Evolutionary conservation across 2,329 filamentous ascomycete species (phyloP).

Genomic region (Ascocoryne sarcoides): DNA sequence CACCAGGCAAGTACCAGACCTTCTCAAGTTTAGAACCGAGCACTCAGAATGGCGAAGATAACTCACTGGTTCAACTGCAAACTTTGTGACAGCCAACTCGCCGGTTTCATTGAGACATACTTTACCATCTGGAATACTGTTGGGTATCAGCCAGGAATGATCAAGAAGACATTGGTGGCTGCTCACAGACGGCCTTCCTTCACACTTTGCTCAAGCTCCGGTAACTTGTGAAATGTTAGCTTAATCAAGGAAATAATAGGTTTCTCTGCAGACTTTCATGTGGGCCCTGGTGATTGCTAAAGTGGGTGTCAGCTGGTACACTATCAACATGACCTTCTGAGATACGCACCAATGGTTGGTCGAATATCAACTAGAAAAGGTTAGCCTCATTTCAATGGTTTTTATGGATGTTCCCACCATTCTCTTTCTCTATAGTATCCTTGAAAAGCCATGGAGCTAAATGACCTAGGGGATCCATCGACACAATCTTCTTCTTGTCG

Average conservation of each 20-base stretch:
- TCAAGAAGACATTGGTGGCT: neutral
- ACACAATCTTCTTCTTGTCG: constrained; percentile 87
- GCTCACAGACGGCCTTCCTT: constrained; percentile 61
- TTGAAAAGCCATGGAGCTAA: constrained; percentile 76
- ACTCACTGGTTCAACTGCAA: constrained; percentile 85
- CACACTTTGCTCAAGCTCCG: constrained; percentile 86
- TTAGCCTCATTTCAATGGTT: constrained; percentile 12
- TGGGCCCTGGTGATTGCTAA: constrained; percentile 29
- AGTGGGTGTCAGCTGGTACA: constrained; percentile 9
- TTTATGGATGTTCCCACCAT: constrained; percentile 33
- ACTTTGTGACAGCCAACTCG: constrained; percentile 89
- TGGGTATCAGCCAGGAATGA: constrained; percentile 5
- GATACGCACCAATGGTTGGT: constrained; percentile 27
- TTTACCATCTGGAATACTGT: constrained; percentile 58
- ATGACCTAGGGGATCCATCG: constrained; percentile 94
- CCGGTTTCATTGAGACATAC: constrained; percentile 78
- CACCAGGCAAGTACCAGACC: constrained; percentile 78
- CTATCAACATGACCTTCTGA: neutral
- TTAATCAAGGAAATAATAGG: neutral
- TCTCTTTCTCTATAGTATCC: constrained; percentile 66
- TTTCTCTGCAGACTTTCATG: constrained; percentile 25
- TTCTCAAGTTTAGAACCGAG: constrained; percentile 45
- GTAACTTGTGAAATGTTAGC: constrained; percentile 43
- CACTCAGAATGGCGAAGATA: neutral
- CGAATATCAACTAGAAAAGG: constrained; percentile 28